These are phyloP conservation scores for Colletotrichum sp. DNA, from an alignment of 2,329 filamentous ascomycete species.

Conservation along the genomic window DNA sequence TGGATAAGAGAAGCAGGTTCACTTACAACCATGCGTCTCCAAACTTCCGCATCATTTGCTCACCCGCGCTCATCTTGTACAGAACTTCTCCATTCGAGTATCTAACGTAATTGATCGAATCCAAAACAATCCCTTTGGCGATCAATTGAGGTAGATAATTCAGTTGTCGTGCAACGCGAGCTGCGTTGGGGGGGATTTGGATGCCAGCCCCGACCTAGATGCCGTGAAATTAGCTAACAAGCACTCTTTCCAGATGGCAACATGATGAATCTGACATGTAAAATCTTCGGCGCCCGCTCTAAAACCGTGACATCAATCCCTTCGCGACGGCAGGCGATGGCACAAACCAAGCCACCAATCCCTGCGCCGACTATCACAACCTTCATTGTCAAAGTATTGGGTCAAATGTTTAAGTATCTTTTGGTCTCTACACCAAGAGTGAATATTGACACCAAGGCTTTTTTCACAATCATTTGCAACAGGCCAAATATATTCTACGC, in stretches of 20 bases:
- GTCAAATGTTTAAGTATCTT: neutral
- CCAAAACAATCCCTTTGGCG: neutral
- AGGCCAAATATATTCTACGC: neutral
- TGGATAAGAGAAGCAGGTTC: neutral
- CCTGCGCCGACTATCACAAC: neutral
- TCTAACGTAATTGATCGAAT: neutral
- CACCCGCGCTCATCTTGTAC: neutral
- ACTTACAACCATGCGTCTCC: neutral
- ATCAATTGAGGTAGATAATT: neutral
- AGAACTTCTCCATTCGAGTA: neutral
- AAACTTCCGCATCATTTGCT: neutral
- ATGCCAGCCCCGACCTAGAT: neutral
- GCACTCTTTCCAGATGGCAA: neutral
- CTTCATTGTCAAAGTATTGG: neutral
- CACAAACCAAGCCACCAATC: neutral
- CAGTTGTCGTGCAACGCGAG: neutral
- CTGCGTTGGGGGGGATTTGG: neutral
- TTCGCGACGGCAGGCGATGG: neutral
- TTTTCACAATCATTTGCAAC: neutral
- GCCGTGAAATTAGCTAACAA: neutral
- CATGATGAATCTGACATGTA: neutral
- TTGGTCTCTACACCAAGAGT: neutral
- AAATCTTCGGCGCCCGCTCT: neutral
- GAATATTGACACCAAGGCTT: neutral
- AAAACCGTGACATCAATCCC: neutral